These are phyloP conservation scores for Starmera caribaea DNA, from an alignment of 805 yeast species.

Conservation along the genomic window DNA sequence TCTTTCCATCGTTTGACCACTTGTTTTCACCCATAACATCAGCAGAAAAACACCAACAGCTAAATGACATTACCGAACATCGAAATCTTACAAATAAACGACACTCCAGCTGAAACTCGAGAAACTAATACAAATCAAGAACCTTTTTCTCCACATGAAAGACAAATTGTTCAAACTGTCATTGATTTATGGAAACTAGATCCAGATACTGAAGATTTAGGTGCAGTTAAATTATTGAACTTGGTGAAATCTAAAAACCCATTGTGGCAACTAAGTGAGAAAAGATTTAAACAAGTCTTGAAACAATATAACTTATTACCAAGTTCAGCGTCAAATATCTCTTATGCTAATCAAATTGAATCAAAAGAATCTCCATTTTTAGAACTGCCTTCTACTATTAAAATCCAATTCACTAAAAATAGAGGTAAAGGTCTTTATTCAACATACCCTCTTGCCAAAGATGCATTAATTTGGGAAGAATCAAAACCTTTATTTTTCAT, in stretches of 20 bases:
- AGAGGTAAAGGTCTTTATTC: conserved; percentile 59
- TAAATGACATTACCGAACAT: conserved; percentile 11
- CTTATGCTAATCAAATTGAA: conserved; percentile 44
- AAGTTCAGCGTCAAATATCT: conserved; percentile 28
- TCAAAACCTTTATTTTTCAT: conserved; percentile 44
- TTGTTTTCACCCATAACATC: too few relatives aligned
- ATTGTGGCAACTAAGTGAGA: conserved; percentile 55
- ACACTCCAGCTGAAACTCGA: conserved; percentile 5
- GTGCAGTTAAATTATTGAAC: conserved; percentile 42
- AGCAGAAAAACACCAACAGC: too few relatives aligned
- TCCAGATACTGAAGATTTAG: conserved; percentile 49
- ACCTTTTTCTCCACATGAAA: conserved; percentile 19
- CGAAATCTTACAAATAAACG: conserved; percentile 22
- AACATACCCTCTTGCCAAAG: conserved; percentile 33
- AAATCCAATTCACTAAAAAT: conserved; percentile 36
- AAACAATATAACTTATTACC: conserved; percentile 46
- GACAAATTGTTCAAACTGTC: conserved; percentile 34
- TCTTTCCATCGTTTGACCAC: too few relatives aligned
- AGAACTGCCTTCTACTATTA: conserved; percentile 31
- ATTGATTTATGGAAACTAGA: conserved; percentile 60
- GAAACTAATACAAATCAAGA: conserved; percentile 1
- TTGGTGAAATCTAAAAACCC: conserved; percentile 42
- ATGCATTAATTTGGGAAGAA: conserved; percentile 54
- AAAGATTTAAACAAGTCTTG: conserved; percentile 42
- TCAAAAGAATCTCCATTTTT: conserved; percentile 39